Evolutionary conservation across 225 moss, liverwort and hornwort genomes (phyloP), one percentile per base, ranked within the genome.

Genomic region (Climacium dendroides): DNA sequence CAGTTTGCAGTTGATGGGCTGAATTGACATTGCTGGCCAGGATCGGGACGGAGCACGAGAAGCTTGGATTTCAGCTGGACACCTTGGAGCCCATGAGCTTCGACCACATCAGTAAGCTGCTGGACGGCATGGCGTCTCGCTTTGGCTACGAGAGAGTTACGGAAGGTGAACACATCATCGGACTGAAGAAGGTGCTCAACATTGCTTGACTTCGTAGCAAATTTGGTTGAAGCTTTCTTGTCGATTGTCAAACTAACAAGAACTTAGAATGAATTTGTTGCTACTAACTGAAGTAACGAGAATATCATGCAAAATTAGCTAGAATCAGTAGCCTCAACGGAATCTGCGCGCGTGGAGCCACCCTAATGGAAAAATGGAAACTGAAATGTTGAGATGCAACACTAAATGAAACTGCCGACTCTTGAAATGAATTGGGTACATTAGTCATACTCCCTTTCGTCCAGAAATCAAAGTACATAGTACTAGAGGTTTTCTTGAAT

Each of bases 1-100:
- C 29, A 82, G 10, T 19, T 50, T 66, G 47, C 9, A n/a, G 50
- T 65, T 64, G 16, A 48, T 65, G 81, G 52, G 29, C 13, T 47
- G 73, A n/a, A 20, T 67, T 34, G 82, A 67, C 8, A 50, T 88
- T n/a, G 7, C 30, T 3, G 3, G 61, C 63, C 93, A 96, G 96
- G 93, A 92, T 96, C 47, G 95, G 96, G 79, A 93, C 90, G 74
- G 95, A 96, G 92, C 95, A 97, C 62, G 95, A 95, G 91, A 96
- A 96, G 60, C 91, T 97, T 12, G 96, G 96, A 20, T 95, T 94
- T 88, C 87, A 95, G 32, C 83, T 95, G 64, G 89, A 91, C 55
- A 94, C 92, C 20, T 89, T 96, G 77, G 91, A 93, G 86, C 96
- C 96, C 3, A 90, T 96, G 90, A 91, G 79, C 69, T 95, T 93